Percentiles rank a stretch among this genome's conserved stretches.
Evolutionary conservation across 768 basidiomycete genomes (phyloP).

Genomic region (Naematelia aurantialba): DNA sequence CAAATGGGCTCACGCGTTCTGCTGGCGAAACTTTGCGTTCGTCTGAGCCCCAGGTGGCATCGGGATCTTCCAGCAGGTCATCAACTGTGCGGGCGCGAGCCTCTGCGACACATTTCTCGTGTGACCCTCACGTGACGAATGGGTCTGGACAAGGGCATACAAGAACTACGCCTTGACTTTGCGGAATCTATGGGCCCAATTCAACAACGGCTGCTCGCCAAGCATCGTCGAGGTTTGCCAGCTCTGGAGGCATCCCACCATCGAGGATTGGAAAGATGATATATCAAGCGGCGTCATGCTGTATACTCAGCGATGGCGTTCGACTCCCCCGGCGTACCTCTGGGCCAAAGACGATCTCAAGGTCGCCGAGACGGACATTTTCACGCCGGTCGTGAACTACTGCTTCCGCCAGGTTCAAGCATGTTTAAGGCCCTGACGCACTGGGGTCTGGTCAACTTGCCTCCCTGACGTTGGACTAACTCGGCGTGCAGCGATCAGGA

Average conservation of each 20-base stretch:
- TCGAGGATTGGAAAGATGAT: constrained; percentile 31
- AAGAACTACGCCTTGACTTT: constrained; percentile 20
- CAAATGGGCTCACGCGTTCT: neutral
- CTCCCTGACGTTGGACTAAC: neutral
- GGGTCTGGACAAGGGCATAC: too few species aligned
- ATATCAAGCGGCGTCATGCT: constrained; percentile 46
- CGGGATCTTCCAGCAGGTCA: constrained; percentile 27
- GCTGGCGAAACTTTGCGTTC: constrained; percentile 22
- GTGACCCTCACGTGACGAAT: neutral
- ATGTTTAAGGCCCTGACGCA: neutral
- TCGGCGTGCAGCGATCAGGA: constrained; percentile 11
- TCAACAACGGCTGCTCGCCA: constrained; percentile 28
- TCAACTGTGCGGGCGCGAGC: constrained; percentile 34
- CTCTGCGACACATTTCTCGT: constrained; percentile 18
- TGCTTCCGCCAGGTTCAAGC: neutral
- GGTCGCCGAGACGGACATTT: constrained; percentile 27
- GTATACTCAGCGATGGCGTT: neutral
- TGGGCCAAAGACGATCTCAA: constrained; percentile 34
- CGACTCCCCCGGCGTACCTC: constrained; percentile 28
- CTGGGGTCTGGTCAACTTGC: neutral
- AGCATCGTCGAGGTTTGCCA: constrained; percentile 24
- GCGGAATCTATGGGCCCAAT: constrained; percentile 42
- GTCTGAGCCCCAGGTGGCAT: constrained; percentile 26
- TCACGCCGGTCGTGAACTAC: neutral
- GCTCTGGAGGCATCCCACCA: constrained; percentile 29